Evolutionary conservation across 306 rosid species (phyloP), one percentile per base, ranked within the genome.

Genomic region (Carpinus fangiana): DNA sequence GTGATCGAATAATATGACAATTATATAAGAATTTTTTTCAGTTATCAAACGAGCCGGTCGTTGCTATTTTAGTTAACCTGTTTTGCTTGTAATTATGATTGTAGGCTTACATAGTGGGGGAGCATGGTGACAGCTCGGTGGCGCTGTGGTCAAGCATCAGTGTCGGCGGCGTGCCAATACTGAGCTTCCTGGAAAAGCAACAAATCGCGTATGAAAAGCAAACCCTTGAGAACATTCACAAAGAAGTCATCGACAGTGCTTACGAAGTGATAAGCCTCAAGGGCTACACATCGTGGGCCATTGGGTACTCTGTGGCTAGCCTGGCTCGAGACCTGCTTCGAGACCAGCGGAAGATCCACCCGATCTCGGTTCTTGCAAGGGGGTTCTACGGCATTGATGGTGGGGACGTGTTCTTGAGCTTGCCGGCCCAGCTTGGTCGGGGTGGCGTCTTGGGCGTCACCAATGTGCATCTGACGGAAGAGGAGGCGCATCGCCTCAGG

Each of bases 201-300:
- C 77, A 90, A 72, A 90, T 94, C 0, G 76, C 88, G 0, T 92
- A 90, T 56, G 98, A 92, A 88, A 95, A 90, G 77, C 88, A 84
- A 21, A 90, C 87, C 36, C 53, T 95, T 26, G 97, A 90, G 86
- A 85, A 83, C 38, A 95, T 95, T 53, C 97, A 95, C 89, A 88
- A 83, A 12, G 85, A 28, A 21, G 98, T 95, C 2, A 62, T 88
- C 64, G 83, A 78, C 0, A 74, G 97, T 8, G 98, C 98, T 0
- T 87, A 91, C 7, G 98, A 95, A 82, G 98, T 95, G 4, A 95
- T 95, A 1, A 80, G 80, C 52, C 84, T 95, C 0, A 95, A 95
- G 81, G 98, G 98, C 16, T 92, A 95, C 82, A 95, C 98, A 45
- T 95, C 98, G 0, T 95, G 98, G 98, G 98, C 98, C 0, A 88